Conservation (phyloP, 2,329 filamentous ascomycete genomes). For the Mycosphaerella sp. region DNA sequence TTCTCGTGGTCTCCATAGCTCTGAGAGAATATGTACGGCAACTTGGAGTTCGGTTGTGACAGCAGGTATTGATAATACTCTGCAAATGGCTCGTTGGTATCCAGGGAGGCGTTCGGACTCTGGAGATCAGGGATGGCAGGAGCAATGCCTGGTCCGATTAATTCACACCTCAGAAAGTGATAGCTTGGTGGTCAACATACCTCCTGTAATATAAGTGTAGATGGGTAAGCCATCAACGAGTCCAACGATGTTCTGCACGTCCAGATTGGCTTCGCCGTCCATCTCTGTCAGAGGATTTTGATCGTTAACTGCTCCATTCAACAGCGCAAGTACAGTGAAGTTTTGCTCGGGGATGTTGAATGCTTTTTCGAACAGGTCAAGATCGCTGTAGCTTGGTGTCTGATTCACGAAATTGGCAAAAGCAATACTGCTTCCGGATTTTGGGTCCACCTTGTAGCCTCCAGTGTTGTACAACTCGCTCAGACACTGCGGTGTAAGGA, state of each 20-base stretch:
- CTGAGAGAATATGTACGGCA: constrained; percentile 57
- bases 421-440: constrained; percentile 44
- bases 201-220: constrained; percentile 32
- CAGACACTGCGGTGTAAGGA: constrained; percentile 44
- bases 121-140: constrained; percentile 45
- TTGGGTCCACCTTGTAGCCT: constrained; percentile 39
- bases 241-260: constrained; percentile 56
- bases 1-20: constrained; percentile 63
- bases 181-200: constrained; percentile 23
- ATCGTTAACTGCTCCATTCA: constrained; percentile 21
- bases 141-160: constrained; percentile 28
- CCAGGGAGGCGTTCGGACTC: constrained; percentile 34
- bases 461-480: constrained; percentile 47
- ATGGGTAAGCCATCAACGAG: constrained; percentile 50
- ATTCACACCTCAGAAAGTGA: no score
- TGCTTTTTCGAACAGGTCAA: constrained; percentile 36
- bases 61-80: constrained; percentile 54
- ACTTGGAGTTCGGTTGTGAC: constrained; percentile 38
- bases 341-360: constrained; percentile 40
- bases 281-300: constrained; percentile 14
- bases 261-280: constrained; percentile 53
- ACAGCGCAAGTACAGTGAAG: constrained; percentile 30
- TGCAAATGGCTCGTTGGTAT: constrained; percentile 62
- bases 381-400: constrained; percentile 44
- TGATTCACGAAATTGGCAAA: constrained; percentile 50